phyloP scores from a whole-genome alignment of 192 early-diverging fungal species.

The Coemansia sp. region DNA sequence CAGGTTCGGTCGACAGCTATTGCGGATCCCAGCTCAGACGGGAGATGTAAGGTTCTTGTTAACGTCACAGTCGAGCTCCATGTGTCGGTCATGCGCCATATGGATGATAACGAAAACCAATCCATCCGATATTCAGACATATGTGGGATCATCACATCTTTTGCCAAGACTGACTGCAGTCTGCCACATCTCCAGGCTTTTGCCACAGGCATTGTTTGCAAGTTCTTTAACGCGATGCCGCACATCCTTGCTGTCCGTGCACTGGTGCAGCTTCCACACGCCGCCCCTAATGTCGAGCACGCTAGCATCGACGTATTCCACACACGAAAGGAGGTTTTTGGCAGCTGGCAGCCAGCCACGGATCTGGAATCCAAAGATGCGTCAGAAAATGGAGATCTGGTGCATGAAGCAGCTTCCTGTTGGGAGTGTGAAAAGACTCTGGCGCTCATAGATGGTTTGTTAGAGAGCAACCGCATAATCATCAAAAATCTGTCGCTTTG shows the following conservation, averaged over 20 bases:
- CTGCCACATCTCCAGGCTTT: conserved; percentile 72
- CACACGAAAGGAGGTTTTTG: conserved; percentile 59
- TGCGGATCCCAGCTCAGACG: background rate
- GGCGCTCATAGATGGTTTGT: conserved; percentile 16
- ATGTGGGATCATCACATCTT: conserved; percentile 72
- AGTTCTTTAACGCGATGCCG: conserved; percentile 60
- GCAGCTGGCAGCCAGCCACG: conserved; percentile 25
- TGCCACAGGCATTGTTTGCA: conserved; percentile 65
- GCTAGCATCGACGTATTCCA: conserved; percentile 92
- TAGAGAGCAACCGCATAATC: conserved; percentile 75
- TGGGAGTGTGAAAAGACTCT: background rate
- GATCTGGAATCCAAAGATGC: background rate
- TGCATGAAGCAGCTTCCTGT: background rate
- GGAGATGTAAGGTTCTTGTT: background rate
- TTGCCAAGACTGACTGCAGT: conserved; percentile 66
- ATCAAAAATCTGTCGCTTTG: conserved; percentile 77
- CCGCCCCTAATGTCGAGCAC: conserved; percentile 82
- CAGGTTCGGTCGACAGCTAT: conserved; percentile 58
- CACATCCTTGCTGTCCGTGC: conserved; percentile 68
- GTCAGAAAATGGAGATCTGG: background rate
- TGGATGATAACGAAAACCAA: background rate
- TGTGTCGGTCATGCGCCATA: background rate
- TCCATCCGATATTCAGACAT: conserved; percentile 79
- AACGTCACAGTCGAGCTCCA: background rate
- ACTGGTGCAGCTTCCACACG: conserved; percentile 77